Percentiles rank a stretch among this genome's conserved stretches.
Evolutionary conservation across 495 filamentous ascomycete genomes (phyloP).

Genomic region (Podospora tetraspora): DNA sequence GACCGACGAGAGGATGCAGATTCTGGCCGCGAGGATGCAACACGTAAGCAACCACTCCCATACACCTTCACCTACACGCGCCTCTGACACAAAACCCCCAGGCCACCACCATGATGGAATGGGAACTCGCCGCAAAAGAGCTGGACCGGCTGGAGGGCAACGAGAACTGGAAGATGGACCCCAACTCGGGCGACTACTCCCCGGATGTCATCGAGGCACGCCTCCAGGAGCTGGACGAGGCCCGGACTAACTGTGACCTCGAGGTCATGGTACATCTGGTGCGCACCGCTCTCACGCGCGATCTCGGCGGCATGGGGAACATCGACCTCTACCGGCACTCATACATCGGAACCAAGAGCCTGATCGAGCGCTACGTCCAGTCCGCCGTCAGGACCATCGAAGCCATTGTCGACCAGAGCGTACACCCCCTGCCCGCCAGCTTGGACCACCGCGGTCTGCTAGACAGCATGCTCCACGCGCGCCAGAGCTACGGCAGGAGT

Average conservation of each 20-base stretch:
- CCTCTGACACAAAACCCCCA: constrained; percentile 23
- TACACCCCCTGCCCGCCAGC: constrained; percentile 42
- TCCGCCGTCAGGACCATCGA: constrained; percentile 68
- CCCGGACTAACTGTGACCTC: constrained; percentile 68
- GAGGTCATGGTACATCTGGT: constrained; percentile 68
- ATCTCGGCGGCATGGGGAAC: constrained; percentile 82
- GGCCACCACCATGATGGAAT: constrained; percentile 60
- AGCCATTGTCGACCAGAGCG: constrained; percentile 60
- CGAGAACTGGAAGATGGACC: constrained; percentile 71
- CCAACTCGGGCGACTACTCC: constrained; percentile 57
- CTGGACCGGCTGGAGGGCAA: constrained; percentile 78
- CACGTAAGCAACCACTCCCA: constrained; percentile 37
- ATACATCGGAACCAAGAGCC: constrained; percentile 76
- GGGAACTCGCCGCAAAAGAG: constrained; percentile 65
- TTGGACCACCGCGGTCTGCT: constrained; percentile 62
- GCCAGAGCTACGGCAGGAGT: constrained; percentile 84
- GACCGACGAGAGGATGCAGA: constrained; percentile 55
- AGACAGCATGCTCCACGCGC: constrained; percentile 56
- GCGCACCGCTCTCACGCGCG: constrained; percentile 72
- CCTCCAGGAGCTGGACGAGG: constrained; percentile 68
- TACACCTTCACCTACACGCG: not conserved
- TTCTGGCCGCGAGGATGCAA: constrained; percentile 57
- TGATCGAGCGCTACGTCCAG: constrained; percentile 83
- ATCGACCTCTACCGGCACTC: constrained; percentile 76
- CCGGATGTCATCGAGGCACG: constrained; percentile 60